phyloP scores from a whole-genome alignment of 306 rosid genomes.

The Dalbergia oliveri region DNA sequence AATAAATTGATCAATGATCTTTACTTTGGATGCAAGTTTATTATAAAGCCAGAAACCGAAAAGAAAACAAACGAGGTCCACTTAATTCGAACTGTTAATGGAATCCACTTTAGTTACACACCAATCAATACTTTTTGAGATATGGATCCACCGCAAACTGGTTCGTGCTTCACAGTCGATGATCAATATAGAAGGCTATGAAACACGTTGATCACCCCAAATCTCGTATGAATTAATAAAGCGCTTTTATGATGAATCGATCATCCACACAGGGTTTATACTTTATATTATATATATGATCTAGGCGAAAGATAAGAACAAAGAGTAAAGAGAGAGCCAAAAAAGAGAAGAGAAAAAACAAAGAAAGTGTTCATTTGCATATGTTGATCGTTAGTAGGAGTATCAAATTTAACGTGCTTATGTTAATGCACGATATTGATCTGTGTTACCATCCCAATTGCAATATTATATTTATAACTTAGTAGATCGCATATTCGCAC shows the following conservation, averaged over 20 bases:
- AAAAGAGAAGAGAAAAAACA: neutral
- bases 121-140: slow-evolving; percentile 1
- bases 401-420: neutral
- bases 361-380: neutral
- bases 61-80: neutral
- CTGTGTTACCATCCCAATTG: slow-evolving; percentile 1
- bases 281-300: slow-evolving; percentile 3
- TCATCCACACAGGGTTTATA: neutral
- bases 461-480: neutral
- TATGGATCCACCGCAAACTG: neutral
- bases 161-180: slow-evolving; percentile 9
- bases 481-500: slow-evolving; percentile 20
- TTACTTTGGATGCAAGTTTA: slow-evolving; percentile 8
- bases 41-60: neutral
- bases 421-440: slow-evolving; percentile 1
- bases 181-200: slow-evolving; percentile 14
- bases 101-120: neutral
- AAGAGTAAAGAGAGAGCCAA: neutral
- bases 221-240: neutral
- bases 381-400: neutral
- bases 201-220: slow-evolving; percentile 26
- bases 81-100: slow-evolving; percentile 7
- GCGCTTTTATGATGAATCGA: neutral
- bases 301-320: neutral
- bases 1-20: neutral